These are phyloP conservation scores for Mallotus nudiflorus DNA, from an alignment of 345 rosid genomes.

Conservation along the genomic window DNA sequence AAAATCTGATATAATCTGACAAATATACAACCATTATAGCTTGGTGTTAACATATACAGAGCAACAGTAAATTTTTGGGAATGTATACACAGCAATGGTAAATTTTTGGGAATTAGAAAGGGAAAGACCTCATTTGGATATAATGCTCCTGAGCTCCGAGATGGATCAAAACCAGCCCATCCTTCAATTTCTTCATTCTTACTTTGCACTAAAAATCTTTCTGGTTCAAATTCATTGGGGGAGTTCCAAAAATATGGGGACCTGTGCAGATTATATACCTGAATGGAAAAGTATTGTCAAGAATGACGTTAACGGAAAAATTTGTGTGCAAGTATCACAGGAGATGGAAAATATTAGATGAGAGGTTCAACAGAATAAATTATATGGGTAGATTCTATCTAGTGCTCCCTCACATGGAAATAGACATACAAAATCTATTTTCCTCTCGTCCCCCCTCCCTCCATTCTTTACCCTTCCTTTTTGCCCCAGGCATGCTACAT, in stretches of 20 bases:
- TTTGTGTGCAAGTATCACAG: too few species aligned
- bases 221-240: slow-evolving; percentile 77
- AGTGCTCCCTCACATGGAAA: neutral
- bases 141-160: slow-evolving; percentile 86
- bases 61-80: neutral
- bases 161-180: slow-evolving; percentile 91
- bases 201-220: slow-evolving; percentile 60
- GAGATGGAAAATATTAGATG: neutral
- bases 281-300: slow-evolving; percentile 7
- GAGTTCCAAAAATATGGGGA: slow-evolving; percentile 90
- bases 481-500: neutral
- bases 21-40: slow-evolving; percentile 14
- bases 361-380: neutral
- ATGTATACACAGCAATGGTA: neutral
- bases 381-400: neutral
- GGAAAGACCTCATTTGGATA: slow-evolving; percentile 78
- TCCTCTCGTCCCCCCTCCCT: neutral
- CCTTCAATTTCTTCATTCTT: slow-evolving; percentile 67
- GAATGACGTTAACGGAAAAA: neutral
- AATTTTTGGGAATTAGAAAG: neutral
- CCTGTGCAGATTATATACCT: slow-evolving; percentile 92
- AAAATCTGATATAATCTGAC: slow-evolving; percentile 77
- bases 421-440: neutral
- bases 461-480: neutral
- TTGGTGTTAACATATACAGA: neutral